A percentile compares a stretch with the other conserved stretches of the same genome.
Evolutionary conservation across 1,284 basidiomycete species (phyloP).

Genomic region (Irpex sp.): DNA sequence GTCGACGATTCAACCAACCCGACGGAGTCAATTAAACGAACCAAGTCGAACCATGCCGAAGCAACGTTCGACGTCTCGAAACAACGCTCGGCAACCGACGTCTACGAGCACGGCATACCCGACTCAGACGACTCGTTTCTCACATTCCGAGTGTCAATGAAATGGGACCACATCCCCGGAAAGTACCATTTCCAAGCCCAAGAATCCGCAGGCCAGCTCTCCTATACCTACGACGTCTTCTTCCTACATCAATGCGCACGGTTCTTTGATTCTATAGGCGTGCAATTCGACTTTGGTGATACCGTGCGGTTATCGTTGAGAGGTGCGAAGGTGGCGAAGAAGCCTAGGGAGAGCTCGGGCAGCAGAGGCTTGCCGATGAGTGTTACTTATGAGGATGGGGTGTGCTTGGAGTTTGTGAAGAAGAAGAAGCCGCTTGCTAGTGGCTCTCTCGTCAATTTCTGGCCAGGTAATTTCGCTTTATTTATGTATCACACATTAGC

Average conservation of each 20-base stretch:
- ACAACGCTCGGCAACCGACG: constrained; percentile 12
- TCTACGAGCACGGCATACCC: constrained; percentile 13
- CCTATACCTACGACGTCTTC: constrained; percentile 21
- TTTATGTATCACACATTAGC: neutral
- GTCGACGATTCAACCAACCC: neutral
- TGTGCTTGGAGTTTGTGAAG: constrained; percentile 6
- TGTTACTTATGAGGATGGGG: constrained; percentile 4
- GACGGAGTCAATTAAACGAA: neutral
- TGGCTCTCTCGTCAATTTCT: constrained; percentile 2
- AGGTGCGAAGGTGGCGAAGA: constrained; percentile 26
- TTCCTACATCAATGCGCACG: constrained; percentile 1
- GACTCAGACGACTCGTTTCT: constrained; percentile 28
- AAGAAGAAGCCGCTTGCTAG: neutral
- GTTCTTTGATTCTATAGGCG: constrained; percentile 23
- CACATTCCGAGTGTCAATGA: constrained; percentile 36
- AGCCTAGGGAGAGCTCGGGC: constrained; percentile 2
- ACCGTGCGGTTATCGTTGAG: constrained; percentile 38
- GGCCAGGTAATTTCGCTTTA: neutral
- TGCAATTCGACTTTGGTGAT: constrained; percentile 30
- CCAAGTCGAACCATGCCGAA: neutral
- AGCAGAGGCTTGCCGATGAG: constrained; percentile 9
- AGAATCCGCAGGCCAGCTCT: constrained; percentile 16
- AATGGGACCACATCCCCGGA: constrained; percentile 30
- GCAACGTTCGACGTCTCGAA: neutral
- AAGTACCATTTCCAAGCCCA: constrained; percentile 23